Base-by-base conservation (phyloP, 208 protist genomes). In the Crithidia sp. region DNA sequence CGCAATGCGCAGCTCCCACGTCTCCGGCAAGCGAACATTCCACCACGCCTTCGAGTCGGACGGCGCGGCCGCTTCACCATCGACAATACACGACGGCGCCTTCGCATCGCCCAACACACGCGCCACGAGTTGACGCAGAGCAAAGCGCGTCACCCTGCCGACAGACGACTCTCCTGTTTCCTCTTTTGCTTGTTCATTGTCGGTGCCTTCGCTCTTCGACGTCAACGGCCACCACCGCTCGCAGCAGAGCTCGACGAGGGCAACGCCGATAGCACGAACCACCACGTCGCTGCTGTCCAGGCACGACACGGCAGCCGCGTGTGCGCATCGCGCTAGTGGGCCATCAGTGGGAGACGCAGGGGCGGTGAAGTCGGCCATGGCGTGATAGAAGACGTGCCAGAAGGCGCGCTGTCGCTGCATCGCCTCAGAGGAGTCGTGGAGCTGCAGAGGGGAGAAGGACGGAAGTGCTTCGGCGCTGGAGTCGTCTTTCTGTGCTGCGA, bases 1-100 rank as follows among this genome's bases (percentile, higher is more conserved):
- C 68, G 71, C 36, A 3, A 81, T 28, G 9, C 76, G 76, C 10
- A 73, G 45, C 60, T 87, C 83, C 83, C 83, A 87, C 56, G 71
- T 73, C 16, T 60, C 55, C 28, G 67, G 12, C 6, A 66, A 14
- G 5, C 5, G 28, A 3, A 59, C 52, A n/a, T n/a, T 19, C 74
- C 74, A 79, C 67, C 74, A 78, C 44, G 53, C 57, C 28, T 60
- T 41, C 1, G 40, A n/a, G 43, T 47, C 44, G n/a, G 37, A 7
- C 50, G 19, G 13, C 8, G 49, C 5, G n/a, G 49, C 8, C 4
- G 54, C 64, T 44, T 52, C 63, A 28, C 1, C 28, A 28, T 28
- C 28, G 28, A 1, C 1, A 28, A 28, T 28, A 28, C 28, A 28
- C 28, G 28, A 28, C 39, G 43, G 0, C 50, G 0, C 54, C 28